Base-by-base conservation (phyloP, 805 yeast species). In the Jamesozyma rosinii region DNA sequence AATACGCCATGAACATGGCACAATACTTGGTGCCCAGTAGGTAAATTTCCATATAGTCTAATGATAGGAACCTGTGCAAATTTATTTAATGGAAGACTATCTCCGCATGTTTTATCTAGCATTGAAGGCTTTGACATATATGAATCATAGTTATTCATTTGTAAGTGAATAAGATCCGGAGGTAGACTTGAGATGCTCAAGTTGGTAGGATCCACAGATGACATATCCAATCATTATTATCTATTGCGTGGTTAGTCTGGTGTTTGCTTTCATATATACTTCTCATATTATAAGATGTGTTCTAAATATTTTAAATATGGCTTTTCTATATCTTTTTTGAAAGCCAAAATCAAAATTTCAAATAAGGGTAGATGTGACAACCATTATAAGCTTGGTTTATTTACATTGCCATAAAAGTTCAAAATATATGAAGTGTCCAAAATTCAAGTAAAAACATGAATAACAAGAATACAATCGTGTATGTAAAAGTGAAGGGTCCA, bases 1-100 rank as follows among this genome's bases (percentile, higher is more conserved):
- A 72, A 85, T 17, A 76, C 75, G 33, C 90, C 89, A 64, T 89
- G 97, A 9, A 92, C 66, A 59, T 92, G 96, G 1, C 83, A 74
- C 13, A 75, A 51, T 10, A 72, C 70, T 24, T 76, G 74, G 50
- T 76, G 77, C 0, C 87, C 84, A 0, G 79, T 69, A 1, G 75
- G 70, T 0, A 81, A 49, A 11, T 76, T 70, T 0, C 97, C 97
- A 64, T 77, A 92, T 0, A 92, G 63, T 39, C 97, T 65, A 1
- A 88, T 65, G 0, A 87, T 67, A 0, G 97, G 97, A 0, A 83
- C 89, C 36, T 73, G 74, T 2, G 59, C 49, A 29, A 69, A 66
- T 5, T 49, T 43, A 37, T 53, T 48, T 40, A 53, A 57, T n/a
- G 48, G 74, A 49, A 52, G 60, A 57, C 54, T 54, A 24, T 38